Conservation (phyloP, 768 basidiomycete species). For the Termitomyces sp. region DNA sequence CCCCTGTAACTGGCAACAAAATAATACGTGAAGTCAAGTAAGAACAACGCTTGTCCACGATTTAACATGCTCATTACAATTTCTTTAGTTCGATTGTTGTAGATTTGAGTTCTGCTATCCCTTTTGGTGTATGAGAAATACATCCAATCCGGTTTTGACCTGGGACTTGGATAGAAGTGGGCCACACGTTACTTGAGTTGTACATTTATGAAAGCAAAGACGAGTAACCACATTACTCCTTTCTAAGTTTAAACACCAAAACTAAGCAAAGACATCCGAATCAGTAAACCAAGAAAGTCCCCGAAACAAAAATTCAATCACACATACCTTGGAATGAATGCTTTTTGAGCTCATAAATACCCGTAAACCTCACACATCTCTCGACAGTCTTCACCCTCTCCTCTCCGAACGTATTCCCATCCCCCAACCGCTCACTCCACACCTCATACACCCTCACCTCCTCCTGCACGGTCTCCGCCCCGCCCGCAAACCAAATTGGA, state of each 20-base stretch:
- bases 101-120: no score
- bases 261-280: neutral
- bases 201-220: no score
- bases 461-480: constrained; percentile 8
- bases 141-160: no score
- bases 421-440: constrained; percentile 40
- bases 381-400: constrained; percentile 32
- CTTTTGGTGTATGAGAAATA: no score
- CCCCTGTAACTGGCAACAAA: no score
- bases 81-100: neutral
- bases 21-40: no score
- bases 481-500: constrained; percentile 29
- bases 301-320: neutral
- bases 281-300: neutral
- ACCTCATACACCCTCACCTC: constrained; percentile 42
- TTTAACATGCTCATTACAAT: neutral
- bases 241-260: neutral
- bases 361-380: constrained; percentile 25
- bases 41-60: neutral
- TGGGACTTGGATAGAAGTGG: no score
- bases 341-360: constrained; percentile 30
- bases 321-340: constrained; percentile 43
- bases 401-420: constrained; percentile 35
- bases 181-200: no score
- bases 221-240: neutral